Conservation (phyloP, 2,329 filamentous ascomycete genomes). For the Zymoseptoria crescenta region DNA sequence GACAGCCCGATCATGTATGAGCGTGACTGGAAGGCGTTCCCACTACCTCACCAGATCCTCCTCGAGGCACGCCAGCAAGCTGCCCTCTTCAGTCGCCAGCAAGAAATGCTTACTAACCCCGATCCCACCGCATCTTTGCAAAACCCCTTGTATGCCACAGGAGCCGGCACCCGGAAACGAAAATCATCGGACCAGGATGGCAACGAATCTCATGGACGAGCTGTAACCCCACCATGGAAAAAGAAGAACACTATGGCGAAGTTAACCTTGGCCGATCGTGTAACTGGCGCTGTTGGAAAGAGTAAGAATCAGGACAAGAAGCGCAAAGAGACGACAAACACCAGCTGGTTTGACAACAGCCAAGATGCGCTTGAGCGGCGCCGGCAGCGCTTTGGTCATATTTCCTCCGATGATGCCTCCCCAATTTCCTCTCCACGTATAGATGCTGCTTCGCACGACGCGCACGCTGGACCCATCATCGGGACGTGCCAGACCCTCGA, state of each 20-base stretch:
- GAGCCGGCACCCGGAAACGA: conserved; percentile 59
- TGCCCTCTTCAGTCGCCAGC: conserved; percentile 29
- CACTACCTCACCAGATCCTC: conserved; percentile 78
- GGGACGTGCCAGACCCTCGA: conserved; percentile 78
- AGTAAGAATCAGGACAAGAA: conserved; percentile 42
- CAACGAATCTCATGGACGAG: conserved; percentile 43
- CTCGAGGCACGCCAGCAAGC: conserved; percentile 55
- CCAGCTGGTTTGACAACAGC: conserved; percentile 42
- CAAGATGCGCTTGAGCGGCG: conserved; percentile 80
- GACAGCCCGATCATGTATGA: conserved; percentile 66
- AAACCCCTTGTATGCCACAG: conserved; percentile 1
- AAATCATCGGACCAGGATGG: conserved; percentile 64
- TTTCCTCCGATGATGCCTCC: conserved; percentile 39
- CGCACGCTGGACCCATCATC: conserved; percentile 61
- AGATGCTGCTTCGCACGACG: conserved; percentile 41
- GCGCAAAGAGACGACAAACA: conserved; percentile 29
- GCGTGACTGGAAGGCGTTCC: conserved; percentile 76
- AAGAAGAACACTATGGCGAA: conserved; percentile 52
- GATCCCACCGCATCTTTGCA: conserved; percentile 5
- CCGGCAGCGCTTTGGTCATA: conserved; percentile 65
- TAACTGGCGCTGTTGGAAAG: conserved; percentile 49
- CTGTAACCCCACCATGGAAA: conserved; percentile 62
- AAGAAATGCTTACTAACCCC: conserved; percentile 22
- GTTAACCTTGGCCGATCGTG: conserved; percentile 63
- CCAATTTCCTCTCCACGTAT: conserved; percentile 48